Evolutionary conservation across 2,329 filamentous ascomycete genomes (phyloP), one percentile per base, ranked within the genome.

Genomic region (Aspergillus luchuensis): DNA sequence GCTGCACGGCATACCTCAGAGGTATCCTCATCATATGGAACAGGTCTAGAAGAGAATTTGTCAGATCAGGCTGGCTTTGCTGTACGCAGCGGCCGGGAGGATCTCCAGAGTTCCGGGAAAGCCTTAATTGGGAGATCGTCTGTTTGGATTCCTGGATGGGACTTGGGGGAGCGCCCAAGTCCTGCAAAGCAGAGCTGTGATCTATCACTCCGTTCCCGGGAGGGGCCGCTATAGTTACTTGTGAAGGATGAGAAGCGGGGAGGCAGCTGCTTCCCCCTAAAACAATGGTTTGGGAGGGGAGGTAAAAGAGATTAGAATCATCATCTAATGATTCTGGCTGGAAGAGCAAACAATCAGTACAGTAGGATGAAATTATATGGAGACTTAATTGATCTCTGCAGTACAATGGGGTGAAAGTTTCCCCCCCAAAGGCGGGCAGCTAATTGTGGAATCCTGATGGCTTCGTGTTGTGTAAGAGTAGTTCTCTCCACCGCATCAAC

Each of bases 41-140:
- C 61, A 64, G 54, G 56, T 66, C 65, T 57, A 63, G 61, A 58
- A 63, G 43, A 55, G 43, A 59, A 65, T 66, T 67, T 66, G 66
- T 67, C 62, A 63, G 55, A 43, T 28, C 50, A 54, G 19, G 23
- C 56, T 57, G 50, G 49, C 56, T 50, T 61, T 61, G 30, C 39
- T 65, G 57, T 51, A 52, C 39, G 55, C 58, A 50, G 57, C 50
- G 50, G 50, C 48, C 60, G 60, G 52, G 65, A 60, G 51, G 62
- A 64, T 66, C 61, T 59, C 66, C 63, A 63, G 62, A n/a, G 15
- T 51, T 41, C 60, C 56, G 56, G 62, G n/a, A 51, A 51, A 58
- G 59, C 57, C 49, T 57, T 61, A 61, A 63, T 61, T 60, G 57
- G 50, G 45, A 17, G 57, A 64, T 62, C 53, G 43, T 52, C 62